Evolutionary conservation across 2,329 filamentous ascomycete species (phyloP).

Genomic region (Penicillium capsulatum): DNA sequence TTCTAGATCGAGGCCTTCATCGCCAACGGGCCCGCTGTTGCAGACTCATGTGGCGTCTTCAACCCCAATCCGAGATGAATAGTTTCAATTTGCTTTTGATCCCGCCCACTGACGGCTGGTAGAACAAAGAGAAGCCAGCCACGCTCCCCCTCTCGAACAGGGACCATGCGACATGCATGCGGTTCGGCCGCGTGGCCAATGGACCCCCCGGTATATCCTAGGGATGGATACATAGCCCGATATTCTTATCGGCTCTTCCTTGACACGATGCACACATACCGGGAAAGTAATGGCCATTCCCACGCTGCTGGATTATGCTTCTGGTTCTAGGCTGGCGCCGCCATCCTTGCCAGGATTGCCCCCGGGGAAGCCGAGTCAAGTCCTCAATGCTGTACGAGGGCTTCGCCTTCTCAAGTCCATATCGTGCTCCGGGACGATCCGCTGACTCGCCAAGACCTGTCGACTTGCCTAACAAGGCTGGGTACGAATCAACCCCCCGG

Average conservation of each 20-base stretch:
- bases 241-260: slow-evolving; percentile 14
- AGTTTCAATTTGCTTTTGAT: background rate
- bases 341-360: slow-evolving; percentile 4
- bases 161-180: slow-evolving; percentile 4
- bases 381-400: too few species aligned
- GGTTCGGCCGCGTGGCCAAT: slow-evolving; percentile 12
- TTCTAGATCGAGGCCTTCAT: slow-evolving; percentile 18
- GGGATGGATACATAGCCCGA: slow-evolving; percentile 6
- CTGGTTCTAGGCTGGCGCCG: background rate
- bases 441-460: background rate
- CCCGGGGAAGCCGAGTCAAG: too few species aligned
- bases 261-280: too few species aligned
- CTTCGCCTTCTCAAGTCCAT: too few species aligned
- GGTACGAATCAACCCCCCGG: background rate
- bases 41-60: slow-evolving; percentile 8
- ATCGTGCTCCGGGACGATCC: too few species aligned
- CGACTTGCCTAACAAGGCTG: slow-evolving; percentile 1
- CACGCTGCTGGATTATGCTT: too few species aligned
- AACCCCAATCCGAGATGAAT: background rate
- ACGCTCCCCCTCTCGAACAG: background rate
- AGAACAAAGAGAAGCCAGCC: background rate
- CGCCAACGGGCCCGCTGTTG: slow-evolving; percentile 10
- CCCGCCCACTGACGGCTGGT: background rate
- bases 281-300: too few species aligned
- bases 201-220: slow-evolving; percentile 12